Evolutionary conservation across 1,139 yeast species (phyloP), one percentile per base, ranked within the genome.

Genomic region (Citeromyces hawaiiensis): DNA sequence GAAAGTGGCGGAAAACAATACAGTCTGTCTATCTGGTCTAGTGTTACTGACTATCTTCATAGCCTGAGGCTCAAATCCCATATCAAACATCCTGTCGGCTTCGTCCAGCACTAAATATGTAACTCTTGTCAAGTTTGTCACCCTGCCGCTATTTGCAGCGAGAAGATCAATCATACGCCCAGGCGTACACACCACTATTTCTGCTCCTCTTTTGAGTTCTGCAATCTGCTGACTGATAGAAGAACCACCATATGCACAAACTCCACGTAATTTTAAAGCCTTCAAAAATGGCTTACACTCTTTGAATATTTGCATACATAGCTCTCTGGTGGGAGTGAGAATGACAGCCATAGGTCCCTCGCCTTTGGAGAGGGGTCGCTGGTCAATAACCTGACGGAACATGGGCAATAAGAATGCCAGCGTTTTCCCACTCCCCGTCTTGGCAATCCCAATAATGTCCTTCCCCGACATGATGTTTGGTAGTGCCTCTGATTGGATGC

Each of bases 41-140:
- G 86, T 70, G 36, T 83, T 83, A 25, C 73, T 67, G 51, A 87
- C 67, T 23, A 93, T 81, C 51, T 86, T 85, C 50, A 74, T 77
- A 3, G 93, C 88, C 54, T 93, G 99, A 0, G 98, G 98, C 52
- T 87, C 98, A 60, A 93, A 93, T 2, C 99, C 99, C 73, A 91
- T 68, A 58, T 91, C 99, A 61, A 88, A 88, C 83, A 91, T 79
- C 48, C 99, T 64, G 58, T 93, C 99, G 1, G 98, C 97, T 55
- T 93, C 99, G 56, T 93, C 99, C 43, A 93, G 63, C 0, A 88
- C 95, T 15, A 86, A 68, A 55, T 80, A 87, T 0, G 96, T 80
- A 3, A 83, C 76, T 36, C 93, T 62, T 36, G 64, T 63, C 15
- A 91, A 64, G 44, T 76, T 79, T 2, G 91, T 65, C 0, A 88